Conservation (phyloP, 225 moss, liverwort and hornwort species). For the Lunularia cruciata region DNA sequence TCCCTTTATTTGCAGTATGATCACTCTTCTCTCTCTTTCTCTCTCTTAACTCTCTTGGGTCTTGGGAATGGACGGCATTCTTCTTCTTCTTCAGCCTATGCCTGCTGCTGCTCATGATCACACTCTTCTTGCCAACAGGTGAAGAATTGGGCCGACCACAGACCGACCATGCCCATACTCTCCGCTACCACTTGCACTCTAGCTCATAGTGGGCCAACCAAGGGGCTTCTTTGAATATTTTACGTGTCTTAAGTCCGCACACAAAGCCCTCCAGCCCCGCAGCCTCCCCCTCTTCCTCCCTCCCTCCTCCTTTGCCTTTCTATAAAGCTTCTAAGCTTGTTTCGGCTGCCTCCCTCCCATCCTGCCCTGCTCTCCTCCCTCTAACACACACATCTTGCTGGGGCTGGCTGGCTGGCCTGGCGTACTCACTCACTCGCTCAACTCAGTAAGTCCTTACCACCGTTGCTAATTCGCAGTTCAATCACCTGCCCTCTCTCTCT, state of each 20-base stretch:
- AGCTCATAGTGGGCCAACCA: slow-evolving; percentile 9
- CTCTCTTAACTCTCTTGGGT: too few relatives aligned
- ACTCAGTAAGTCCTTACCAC: slow-evolving; percentile 4
- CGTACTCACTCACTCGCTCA: slow-evolving; percentile 3
- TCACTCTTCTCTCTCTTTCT: too few relatives aligned
- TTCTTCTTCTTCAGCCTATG: too few relatives aligned
- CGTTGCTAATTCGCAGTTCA: neutral
- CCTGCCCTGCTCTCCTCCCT: slow-evolving; percentile 1
- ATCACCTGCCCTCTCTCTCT: neutral
- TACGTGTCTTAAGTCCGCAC: slow-evolving; percentile 3
- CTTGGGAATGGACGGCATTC: too few relatives aligned
- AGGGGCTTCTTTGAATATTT: slow-evolving; percentile 6
- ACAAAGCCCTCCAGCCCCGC: slow-evolving; percentile 15
- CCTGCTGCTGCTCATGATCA: neutral
- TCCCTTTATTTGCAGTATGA: too few relatives aligned
- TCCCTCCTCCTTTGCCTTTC: neutral
- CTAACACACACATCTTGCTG: neutral
- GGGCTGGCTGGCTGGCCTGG: slow-evolving; percentile 4
- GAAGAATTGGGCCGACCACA: slow-evolving; percentile 10
- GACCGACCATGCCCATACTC: slow-evolving; percentile 12
- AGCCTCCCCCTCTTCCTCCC: slow-evolving; percentile 3
- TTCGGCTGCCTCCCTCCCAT: neutral
- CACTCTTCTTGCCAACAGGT: slow-evolving; percentile 2
- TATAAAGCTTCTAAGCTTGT: slow-evolving; percentile 13
- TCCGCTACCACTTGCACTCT: neutral